Percentiles rank a stretch among this genome's conserved stretches.
Conservation (phyloP, 306 rosid genomes). For the Morella rubra region DNA sequence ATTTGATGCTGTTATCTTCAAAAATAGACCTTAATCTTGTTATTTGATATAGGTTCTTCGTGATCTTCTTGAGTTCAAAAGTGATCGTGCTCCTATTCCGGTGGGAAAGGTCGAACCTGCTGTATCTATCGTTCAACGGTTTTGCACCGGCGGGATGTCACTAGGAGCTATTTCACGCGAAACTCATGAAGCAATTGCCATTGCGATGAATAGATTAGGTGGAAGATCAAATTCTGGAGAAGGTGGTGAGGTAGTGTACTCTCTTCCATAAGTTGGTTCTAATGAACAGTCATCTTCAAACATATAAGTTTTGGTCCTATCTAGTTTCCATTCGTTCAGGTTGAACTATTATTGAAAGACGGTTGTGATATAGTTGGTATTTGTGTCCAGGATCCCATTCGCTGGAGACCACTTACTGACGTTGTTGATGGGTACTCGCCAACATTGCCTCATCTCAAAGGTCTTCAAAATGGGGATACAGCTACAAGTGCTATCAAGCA, state of each 20-base stretch:
- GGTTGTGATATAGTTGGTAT: neutral
- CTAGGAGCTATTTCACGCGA: conserved; percentile 99
- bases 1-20: conserved; percentile 2
- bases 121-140: conserved; percentile 80
- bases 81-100: conserved; percentile 83
- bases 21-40: conserved; percentile 20
- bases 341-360: neutral
- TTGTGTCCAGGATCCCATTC: conserved; percentile 83
- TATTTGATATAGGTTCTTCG: conserved; percentile 74
- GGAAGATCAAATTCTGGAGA: conserved; percentile 99
- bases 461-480: conserved; percentile 99
- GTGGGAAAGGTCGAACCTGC: conserved; percentile 99
- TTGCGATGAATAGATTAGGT: conserved; percentile 98
- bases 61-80: conserved; percentile 92
- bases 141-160: conserved; percentile 99
- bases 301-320: conserved; percentile 9
- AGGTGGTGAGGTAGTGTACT: conserved; percentile 91
- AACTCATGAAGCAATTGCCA: conserved; percentile 97
- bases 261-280: neutral
- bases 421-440: conserved; percentile 99
- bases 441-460: conserved; percentile 97
- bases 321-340: conserved; percentile 7
- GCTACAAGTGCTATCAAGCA: conserved; percentile 99
- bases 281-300: neutral
- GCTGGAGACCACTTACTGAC: conserved; percentile 94